A percentile compares a stretch with the other conserved stretches of the same genome.
Conservation (phyloP, 306 rosid species). For the Clitoria ternatea region DNA sequence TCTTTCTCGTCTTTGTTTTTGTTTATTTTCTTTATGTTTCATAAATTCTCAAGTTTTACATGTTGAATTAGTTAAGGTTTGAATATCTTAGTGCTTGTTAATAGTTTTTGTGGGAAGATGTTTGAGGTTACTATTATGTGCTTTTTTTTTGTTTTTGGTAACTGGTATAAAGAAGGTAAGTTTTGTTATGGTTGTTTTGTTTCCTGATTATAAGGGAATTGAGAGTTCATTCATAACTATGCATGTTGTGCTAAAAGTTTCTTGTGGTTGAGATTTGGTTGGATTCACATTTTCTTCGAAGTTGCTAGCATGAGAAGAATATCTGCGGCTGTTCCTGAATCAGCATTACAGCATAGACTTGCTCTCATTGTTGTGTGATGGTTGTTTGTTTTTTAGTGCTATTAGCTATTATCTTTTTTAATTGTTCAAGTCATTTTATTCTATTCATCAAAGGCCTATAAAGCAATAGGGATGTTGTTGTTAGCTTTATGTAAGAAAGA, state of each 20-base stretch:
- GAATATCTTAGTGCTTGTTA: no score
- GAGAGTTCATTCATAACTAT: background rate
- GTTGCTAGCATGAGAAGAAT: background rate
- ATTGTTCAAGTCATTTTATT: background rate
- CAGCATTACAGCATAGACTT: background rate
- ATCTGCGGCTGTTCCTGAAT: slow-evolving; percentile 10
- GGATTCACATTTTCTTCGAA: slow-evolving; percentile 1
- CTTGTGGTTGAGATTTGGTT: slow-evolving; percentile 4
- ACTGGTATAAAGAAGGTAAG: background rate
- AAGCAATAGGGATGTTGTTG: background rate
- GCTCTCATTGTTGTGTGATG: background rate
- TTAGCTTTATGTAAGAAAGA: background rate
- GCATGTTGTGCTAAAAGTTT: background rate
- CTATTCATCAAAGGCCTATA: background rate
- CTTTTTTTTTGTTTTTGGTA: background rate
- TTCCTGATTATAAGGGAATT: background rate
- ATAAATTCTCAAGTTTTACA: no score
- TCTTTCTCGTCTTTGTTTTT: no score
- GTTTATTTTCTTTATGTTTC: no score
- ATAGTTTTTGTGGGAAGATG: no score
- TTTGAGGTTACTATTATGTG: no score
- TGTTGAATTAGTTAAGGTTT: no score
- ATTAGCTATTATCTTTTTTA: background rate
- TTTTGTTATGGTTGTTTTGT: background rate
- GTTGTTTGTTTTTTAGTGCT: background rate